Evolutionary conservation across 179 eudicot genomes (phyloP), one percentile per base, ranked within the genome.

Genomic region (Vitellaria paradoxa): DNA sequence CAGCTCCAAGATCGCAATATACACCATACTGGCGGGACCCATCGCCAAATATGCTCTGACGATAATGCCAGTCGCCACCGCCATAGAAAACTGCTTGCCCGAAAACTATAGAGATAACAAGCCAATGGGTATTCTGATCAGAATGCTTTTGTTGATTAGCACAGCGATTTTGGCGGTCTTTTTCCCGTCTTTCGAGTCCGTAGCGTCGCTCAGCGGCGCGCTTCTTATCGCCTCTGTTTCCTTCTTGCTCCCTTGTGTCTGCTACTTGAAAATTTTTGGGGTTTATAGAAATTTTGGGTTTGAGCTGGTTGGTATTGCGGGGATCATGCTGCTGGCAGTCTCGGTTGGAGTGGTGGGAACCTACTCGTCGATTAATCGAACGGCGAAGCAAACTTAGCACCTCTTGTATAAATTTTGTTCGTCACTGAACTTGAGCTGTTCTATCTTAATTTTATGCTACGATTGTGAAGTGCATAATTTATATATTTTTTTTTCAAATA

Each of bases 1-100:
- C 40, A 81, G 84, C 78, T 72, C 84, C 15, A 73, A 78, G 63
- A 17, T 81, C 45, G 83, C 83, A 23, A 81, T 81, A 42, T 81
- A 81, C 73, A 81, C 83, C 5, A 72, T 77, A 61, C 47, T 81
- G 60, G 84, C 78, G 0, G 75, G 75, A 2, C 84, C 81, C 11
- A 68, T 81, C 26, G 81, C 81, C 18, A 81, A 80, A 15, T 80
- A 75, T 3, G 68, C 82, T 10, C 21, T 80, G 5, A 75, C 70
- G 42, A 72, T 63, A 47, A 71, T 62, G 70, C 82, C 73, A 17
- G n/a, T 74, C 20, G 49, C 79, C 24, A 20, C 80, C 9, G 52
- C 80, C 20, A 15, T 81, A 56, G 80, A 65, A 47, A 77, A 46
- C 59, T 65, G 18, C 67, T 76, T 81, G 18, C 77, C 80, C 0